phyloP scores from a whole-genome alignment of 208 protist genomes.

The Naegleria gruberi region DNA sequence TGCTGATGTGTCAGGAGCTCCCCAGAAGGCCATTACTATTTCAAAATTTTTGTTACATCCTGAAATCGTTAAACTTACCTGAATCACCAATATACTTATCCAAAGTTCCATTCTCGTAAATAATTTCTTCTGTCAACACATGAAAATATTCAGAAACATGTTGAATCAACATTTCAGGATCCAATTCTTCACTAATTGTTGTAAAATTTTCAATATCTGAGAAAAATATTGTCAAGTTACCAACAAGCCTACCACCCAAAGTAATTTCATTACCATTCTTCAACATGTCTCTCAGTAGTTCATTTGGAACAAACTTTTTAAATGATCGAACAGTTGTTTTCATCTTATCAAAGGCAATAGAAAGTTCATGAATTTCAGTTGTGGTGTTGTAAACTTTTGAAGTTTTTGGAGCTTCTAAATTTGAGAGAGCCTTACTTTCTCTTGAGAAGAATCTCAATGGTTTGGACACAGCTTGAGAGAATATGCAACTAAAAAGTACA shows the following conservation, averaged over 20 bases:
- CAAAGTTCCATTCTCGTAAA: neutral
- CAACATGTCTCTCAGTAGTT: neutral
- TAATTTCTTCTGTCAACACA: neutral
- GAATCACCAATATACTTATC: slow-evolving; percentile 3
- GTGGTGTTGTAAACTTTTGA: neutral
- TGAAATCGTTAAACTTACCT: neutral
- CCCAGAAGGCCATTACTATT: neutral
- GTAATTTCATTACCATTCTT: neutral
- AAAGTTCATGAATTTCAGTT: neutral
- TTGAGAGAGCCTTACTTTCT: neutral
- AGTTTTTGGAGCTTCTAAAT: neutral
- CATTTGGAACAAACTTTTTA: neutral
- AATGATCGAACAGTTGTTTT: neutral
- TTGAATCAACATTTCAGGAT: neutral
- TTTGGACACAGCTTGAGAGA: neutral
- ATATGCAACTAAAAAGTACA: neutral
- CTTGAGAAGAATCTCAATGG: neutral
- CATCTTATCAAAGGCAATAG: neutral
- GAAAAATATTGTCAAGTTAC: neutral
- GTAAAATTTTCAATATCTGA: slow-evolving; percentile 2
- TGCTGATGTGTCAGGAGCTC: neutral
- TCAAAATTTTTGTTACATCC: neutral
- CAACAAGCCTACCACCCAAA: neutral
- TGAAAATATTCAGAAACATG: neutral
- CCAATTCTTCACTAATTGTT: neutral